These are phyloP conservation scores for Narthecium ossifragum DNA, from an alignment of 106 monocot genomes.

Conservation along the genomic window DNA sequence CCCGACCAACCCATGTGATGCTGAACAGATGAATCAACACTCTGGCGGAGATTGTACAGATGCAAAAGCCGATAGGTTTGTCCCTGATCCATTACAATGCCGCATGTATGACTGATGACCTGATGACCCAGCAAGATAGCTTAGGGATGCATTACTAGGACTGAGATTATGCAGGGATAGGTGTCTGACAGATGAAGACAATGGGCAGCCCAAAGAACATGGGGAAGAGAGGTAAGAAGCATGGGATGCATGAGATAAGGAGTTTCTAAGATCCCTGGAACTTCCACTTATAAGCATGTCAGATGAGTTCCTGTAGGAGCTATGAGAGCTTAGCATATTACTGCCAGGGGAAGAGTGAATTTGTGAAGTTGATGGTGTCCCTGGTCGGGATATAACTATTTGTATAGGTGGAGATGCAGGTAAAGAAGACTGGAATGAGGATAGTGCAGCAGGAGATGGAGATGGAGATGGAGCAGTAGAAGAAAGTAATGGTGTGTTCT, in stretches of 20 bases:
- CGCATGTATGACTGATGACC: slow-evolving; percentile 28
- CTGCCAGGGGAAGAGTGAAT: background rate
- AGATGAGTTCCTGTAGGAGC: slow-evolving; percentile 28
- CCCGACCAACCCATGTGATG: too few relatives aligned
- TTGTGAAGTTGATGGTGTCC: background rate
- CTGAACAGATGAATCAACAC: too few relatives aligned
- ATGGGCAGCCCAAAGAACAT: slow-evolving; percentile 28
- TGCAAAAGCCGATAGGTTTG: slow-evolving; percentile 20
- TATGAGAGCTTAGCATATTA: slow-evolving; percentile 9
- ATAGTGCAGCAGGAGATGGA: slow-evolving; percentile 2
- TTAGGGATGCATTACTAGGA: slow-evolving; percentile 42
- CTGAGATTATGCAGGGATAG: slow-evolving; percentile 24
- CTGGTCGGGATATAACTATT: background rate
- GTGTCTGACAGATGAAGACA: slow-evolving; percentile 33
- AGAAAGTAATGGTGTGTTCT: slow-evolving; percentile 66
- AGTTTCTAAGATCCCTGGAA: slow-evolving; percentile 26
- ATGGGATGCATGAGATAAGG: slow-evolving; percentile 35
- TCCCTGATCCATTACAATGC: slow-evolving; percentile 22
- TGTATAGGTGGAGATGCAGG: slow-evolving; percentile 28
- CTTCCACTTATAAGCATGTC: slow-evolving; percentile 36
- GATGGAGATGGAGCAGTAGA: slow-evolving; percentile 19
- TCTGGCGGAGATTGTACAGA: slow-evolving; percentile 26
- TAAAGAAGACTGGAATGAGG: slow-evolving; percentile 40
- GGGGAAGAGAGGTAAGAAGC: slow-evolving; percentile 23
- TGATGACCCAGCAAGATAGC: slow-evolving; percentile 45